Conservation (phyloP, 169 alveolate species). For the Cryptosporidium felis region DNA sequence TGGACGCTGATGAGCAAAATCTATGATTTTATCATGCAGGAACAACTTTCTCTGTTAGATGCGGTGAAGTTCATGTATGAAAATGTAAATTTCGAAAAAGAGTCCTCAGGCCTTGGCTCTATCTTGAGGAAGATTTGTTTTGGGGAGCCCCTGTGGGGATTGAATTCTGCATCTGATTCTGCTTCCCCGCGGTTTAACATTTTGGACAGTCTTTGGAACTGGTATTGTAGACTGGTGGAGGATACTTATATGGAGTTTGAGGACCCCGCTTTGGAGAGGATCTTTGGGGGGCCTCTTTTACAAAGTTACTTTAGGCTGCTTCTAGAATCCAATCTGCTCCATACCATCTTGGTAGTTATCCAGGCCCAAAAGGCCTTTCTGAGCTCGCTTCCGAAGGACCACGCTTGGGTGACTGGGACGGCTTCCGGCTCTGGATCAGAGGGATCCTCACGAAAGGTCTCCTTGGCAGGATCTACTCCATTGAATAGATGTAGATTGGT, state of each 20-base stretch:
- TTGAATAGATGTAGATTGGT: constrained; percentile 15
- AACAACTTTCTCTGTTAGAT: constrained; percentile 18
- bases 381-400: not conserved
- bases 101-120: constrained; percentile 3
- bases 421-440: not conserved
- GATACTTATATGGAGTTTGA: constrained; percentile 16
- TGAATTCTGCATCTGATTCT: not conserved
- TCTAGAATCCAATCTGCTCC: constrained; percentile 37
- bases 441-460: not conserved
- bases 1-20: constrained; percentile 28
- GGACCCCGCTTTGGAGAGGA: not conserved
- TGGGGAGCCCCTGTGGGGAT: constrained; percentile 8
- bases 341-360: constrained; percentile 27
- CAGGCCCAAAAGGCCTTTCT: constrained; percentile 11
- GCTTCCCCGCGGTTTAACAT: not conserved
- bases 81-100: constrained; percentile 30
- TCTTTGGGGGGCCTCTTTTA: constrained; percentile 48
- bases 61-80: constrained; percentile 53
- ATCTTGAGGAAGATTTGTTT: constrained; percentile 1
- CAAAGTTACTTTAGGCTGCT: constrained; percentile 40
- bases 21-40: constrained; percentile 45
- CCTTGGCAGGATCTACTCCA: not conserved
- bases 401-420: not conserved
- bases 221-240: constrained; percentile 37
- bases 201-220: constrained; percentile 46